These are phyloP conservation scores for Narthecium ossifragum DNA, from an alignment of 106 monocot species.

Conservation along the genomic window DNA sequence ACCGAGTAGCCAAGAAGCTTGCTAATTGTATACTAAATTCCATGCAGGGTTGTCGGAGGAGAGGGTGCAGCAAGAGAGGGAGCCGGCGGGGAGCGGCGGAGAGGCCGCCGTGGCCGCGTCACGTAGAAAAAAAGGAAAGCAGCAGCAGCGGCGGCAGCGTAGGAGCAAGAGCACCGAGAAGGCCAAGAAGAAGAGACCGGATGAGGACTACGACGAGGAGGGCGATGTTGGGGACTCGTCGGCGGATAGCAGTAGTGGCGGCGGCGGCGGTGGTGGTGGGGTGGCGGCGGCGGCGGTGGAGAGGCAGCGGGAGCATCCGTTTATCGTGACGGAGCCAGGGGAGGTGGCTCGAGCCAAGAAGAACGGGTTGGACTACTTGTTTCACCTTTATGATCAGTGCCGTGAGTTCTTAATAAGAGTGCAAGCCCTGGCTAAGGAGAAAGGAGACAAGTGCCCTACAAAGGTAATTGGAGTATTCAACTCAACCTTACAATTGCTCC, in stretches of 20 bases:
- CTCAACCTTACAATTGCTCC: not conserved
- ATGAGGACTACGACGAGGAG: slow-evolving; percentile 15
- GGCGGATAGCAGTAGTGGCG: slow-evolving; percentile 27
- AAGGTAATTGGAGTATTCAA: slow-evolving; percentile 35
- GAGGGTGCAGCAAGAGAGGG: slow-evolving; percentile 49
- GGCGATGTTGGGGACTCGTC: slow-evolving; percentile 16
- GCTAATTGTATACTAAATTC: no score
- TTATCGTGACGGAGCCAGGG: slow-evolving; percentile 96
- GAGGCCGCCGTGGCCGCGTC: slow-evolving; percentile 18
- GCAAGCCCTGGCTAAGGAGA: slow-evolving; percentile 62
- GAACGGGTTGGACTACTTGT: slow-evolving; percentile 94
- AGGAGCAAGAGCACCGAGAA: not conserved
- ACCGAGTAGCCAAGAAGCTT: no score
- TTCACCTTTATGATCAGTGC: slow-evolving; percentile 96
- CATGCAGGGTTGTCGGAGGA: slow-evolving; percentile 83
- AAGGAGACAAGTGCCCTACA: slow-evolving; percentile 92
- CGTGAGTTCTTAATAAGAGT: slow-evolving; percentile 79
- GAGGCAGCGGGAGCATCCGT: slow-evolving; percentile 93
- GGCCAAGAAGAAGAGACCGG: slow-evolving; percentile 19
- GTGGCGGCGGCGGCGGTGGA: slow-evolving; percentile 17
- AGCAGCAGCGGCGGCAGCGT: slow-evolving; percentile 2
- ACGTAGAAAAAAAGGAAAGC: slow-evolving; percentile 7
- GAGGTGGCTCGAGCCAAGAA: slow-evolving; percentile 97
- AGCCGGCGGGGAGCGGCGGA: slow-evolving; percentile 63
- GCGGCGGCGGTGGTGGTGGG: slow-evolving; percentile 12